Evolutionary conservation across 2,329 filamentous ascomycete species (phyloP).

Genomic region (Thielaviopsis euricoi): DNA sequence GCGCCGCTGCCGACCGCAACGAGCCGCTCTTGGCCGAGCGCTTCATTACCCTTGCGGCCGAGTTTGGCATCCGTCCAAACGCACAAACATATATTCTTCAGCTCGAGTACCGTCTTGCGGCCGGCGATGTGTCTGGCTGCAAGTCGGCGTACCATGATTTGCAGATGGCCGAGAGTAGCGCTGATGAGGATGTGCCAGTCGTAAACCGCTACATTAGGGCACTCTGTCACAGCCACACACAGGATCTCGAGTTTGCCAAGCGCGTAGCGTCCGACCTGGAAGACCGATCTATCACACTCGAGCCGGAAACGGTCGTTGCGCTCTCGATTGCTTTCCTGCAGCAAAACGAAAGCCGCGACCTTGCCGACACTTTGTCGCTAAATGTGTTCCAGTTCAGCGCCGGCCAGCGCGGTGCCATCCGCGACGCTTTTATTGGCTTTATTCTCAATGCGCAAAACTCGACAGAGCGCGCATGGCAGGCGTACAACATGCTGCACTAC

Average conservation of each 20-base stretch:
- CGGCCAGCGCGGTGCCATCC: constrained; percentile 50
- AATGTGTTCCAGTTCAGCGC: constrained; percentile 56
- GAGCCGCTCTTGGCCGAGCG: constrained; percentile 59
- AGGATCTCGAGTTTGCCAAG: constrained; percentile 55
- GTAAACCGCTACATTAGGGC: constrained; percentile 58
- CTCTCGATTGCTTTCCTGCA: constrained; percentile 60
- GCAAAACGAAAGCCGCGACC: constrained; percentile 60
- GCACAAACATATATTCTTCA: constrained; percentile 56
- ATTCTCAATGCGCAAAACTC: constrained; percentile 45
- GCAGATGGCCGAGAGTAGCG: constrained; percentile 32
- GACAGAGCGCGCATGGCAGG: constrained; percentile 47
- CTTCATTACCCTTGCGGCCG: constrained; percentile 49
- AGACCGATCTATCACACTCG: constrained; percentile 50
- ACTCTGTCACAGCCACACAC: constrained; percentile 42
- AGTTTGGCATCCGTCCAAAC: constrained; percentile 50
- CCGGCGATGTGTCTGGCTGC: constrained; percentile 56
- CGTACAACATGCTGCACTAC: constrained; percentile 48
- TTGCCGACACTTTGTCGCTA: constrained; percentile 65
- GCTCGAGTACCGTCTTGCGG: constrained; percentile 58
- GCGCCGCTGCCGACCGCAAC: constrained; percentile 50
- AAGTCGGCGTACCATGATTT: constrained; percentile 47
- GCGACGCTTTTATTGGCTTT: constrained; percentile 49
- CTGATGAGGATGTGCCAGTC: constrained; percentile 40
- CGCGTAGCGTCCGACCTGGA: constrained; percentile 59
- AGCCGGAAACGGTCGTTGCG: constrained; percentile 56